phyloP scores from a whole-genome alignment of 2,329 filamentous ascomycete genomes.

The Sphaerulina musiva region DNA sequence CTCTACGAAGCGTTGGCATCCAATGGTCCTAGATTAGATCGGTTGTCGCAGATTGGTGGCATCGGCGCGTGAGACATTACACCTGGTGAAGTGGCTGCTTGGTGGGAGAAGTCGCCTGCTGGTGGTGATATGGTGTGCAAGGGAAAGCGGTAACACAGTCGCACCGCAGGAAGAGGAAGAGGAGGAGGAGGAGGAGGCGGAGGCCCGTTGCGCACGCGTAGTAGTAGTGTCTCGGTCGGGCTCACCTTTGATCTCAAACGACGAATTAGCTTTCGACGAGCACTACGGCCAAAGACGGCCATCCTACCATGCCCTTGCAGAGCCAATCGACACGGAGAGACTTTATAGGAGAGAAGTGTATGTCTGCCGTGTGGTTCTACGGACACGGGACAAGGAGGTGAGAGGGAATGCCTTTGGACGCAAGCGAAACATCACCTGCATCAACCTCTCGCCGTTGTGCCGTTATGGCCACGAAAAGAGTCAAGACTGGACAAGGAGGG shows the following conservation, averaged over 20 bases:
- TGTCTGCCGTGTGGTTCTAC: not conserved
- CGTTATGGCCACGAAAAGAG: too few relatives aligned
- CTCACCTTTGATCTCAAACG: too few relatives aligned
- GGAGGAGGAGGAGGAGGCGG: not conserved
- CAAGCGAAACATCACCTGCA: not conserved
- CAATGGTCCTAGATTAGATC: conserved; percentile 1
- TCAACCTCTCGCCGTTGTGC: too few relatives aligned
- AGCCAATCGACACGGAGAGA: not conserved
- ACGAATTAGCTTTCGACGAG: too few relatives aligned
- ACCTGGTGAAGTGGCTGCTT: conserved; percentile 6
- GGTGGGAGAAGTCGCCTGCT: not conserved
- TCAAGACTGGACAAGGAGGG: too few relatives aligned
- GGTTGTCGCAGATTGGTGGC: conserved; percentile 12
- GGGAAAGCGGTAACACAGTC: not conserved
- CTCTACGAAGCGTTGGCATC: conserved; percentile 1
- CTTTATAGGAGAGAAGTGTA: not conserved
- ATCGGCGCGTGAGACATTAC: conserved; percentile 18
- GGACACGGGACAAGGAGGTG: too few relatives aligned
- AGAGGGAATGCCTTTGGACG: not conserved
- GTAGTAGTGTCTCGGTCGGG: too few relatives aligned
- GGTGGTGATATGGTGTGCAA: not conserved
- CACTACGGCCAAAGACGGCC: too few relatives aligned
- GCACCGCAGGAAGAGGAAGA: not conserved
- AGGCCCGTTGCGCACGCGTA: too few relatives aligned
- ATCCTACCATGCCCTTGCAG: not conserved